These are phyloP conservation scores for Xerocomellus amylosporus DNA, from an alignment of 768 basidiomycete genomes.

Conservation along the genomic window DNA sequence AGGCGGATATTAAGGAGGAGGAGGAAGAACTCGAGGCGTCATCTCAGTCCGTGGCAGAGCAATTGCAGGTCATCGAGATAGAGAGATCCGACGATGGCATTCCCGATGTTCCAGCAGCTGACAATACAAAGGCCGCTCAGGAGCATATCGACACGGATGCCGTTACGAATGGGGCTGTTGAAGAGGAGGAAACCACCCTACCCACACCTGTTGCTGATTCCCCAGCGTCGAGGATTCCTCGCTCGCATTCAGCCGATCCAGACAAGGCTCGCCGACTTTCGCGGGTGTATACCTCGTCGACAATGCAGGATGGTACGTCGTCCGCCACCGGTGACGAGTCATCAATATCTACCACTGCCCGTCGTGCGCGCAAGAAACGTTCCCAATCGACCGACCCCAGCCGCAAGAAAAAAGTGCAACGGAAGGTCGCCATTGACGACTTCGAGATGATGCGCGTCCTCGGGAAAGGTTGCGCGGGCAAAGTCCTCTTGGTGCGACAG, in stretches of 20 bases:
- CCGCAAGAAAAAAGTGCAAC: constrained; percentile 50
- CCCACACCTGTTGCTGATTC: constrained; percentile 41
- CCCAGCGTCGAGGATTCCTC: constrained; percentile 51
- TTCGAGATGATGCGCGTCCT: constrained; percentile 97
- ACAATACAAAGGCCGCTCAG: constrained; percentile 2
- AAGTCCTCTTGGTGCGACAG: constrained; percentile 88
- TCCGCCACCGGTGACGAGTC: constrained; percentile 69
- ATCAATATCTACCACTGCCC: constrained; percentile 57
- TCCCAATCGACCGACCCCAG: constrained; percentile 48
- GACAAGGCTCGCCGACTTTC: constrained; percentile 58
- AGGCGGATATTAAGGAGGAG: constrained; percentile 27
- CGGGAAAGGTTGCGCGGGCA: constrained; percentile 97
- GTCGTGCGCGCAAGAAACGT: constrained; percentile 53
- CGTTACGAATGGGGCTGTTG: constrained; percentile 20
- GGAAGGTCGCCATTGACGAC: constrained; percentile 81
- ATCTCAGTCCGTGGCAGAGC: constrained; percentile 6
- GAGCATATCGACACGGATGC: constrained; percentile 23
- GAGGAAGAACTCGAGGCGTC: constrained; percentile 24
- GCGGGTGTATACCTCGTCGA: constrained; percentile 56
- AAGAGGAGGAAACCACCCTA: constrained; percentile 30
- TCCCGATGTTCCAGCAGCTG: constrained; percentile 13
- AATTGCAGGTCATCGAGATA: constrained; percentile 18
- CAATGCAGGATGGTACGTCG: constrained; percentile 49
- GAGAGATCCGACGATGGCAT: constrained; percentile 22
- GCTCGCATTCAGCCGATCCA: constrained; percentile 81